Base-by-base conservation (phyloP, 192 early-diverging fungal genomes). In the Backusella macrospora region DNA sequence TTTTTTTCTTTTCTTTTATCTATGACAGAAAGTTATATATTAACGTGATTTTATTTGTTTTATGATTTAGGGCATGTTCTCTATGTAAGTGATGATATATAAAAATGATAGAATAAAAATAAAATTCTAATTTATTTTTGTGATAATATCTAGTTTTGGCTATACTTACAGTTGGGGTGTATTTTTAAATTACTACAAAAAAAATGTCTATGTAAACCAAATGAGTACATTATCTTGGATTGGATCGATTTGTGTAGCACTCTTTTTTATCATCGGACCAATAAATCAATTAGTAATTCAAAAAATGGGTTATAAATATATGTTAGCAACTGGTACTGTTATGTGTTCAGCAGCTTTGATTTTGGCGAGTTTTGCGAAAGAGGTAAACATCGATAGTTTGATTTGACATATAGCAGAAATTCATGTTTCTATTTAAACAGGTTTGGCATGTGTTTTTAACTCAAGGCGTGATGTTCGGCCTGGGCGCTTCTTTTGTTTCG, bases 401-500 rank as follows among this genome's bases (percentile, higher is more conserved):
- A 39, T 65, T 9, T 21, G 12, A 46, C 10, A 59, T 2, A 7
- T 10, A 26, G 5, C 26, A 12, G 52, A 0, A 68, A 7, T 16
- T 46, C 6, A 21, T 13, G 84, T 40, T 26, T 55, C 8, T 26
- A 59, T 23, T 4, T 43, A 43, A 6, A 43, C 21, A 59, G 52
- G 77, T 91, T 0, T 93, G 92, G 92, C 92, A 95, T 42, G 77
- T 95, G 15, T 86, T 91, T 52, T 73, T 93, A 38, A 87, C 92
- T 1, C 93, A 94, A 76, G 91, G 91, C 9, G 72, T 93, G 6
- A 48, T 96, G 70, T 90, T 92, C 78, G 94, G 94, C 4, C 73
- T 92, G 26, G 93, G 92, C 6, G 78, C 84, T 15, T 86, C 86
- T 10, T 78, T 96, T 43, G 65, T 90, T 15, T 89, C 88, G 52